Evolutionary conservation across 1,139 yeast genomes (phyloP), one percentile per base, ranked within the genome.

Genomic region (Debaryomycetaceae sp.): DNA sequence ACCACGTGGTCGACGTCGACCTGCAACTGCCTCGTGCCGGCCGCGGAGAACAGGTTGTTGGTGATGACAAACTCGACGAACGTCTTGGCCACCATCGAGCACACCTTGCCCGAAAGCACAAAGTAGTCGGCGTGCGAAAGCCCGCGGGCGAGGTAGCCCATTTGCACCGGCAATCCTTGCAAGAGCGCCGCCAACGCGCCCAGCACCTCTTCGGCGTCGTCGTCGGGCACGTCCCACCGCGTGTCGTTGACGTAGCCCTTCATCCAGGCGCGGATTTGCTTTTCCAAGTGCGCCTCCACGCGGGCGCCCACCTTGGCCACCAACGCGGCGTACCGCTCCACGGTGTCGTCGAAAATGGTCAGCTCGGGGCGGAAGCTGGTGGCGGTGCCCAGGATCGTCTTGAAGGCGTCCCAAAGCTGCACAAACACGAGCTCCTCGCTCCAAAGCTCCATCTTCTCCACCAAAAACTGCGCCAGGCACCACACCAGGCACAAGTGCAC

Each of bases 361-460:
- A 58, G 58, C 23, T 49, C 56, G 21, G 44, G 46, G 32, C 29
- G 34, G 22, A 27, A 40, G 18, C 35, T 29, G 22, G 31, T 32
- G 3, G 37, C 37, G 5, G 35, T 41, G 2, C 50, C 35, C 16
- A 56, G 40, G 3, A 53, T 43, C 8, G 44, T 54, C 27, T 64
- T 64, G 58, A 58, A 70, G 3, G 63, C 54, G 22, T 58, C 51
- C 74, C 83, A 79, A 25, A 83, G 56, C 45, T 79, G 83, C 12
- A 82, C 58, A 47, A 80, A 83, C 8, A 78, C 65, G 27, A 78
- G 53, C 29, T 78, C 80, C 33, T 78, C 75, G 23, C 79, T 74
- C 89, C 91, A 82, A 31, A 60, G 61, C 23, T 67, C 71, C 52
- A 84, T 58, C 8, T 71, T 59, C 23, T 69, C 69, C 11, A 65